phyloP scores from a whole-genome alignment of 106 monocot species.

The Acorus calamus region DNA sequence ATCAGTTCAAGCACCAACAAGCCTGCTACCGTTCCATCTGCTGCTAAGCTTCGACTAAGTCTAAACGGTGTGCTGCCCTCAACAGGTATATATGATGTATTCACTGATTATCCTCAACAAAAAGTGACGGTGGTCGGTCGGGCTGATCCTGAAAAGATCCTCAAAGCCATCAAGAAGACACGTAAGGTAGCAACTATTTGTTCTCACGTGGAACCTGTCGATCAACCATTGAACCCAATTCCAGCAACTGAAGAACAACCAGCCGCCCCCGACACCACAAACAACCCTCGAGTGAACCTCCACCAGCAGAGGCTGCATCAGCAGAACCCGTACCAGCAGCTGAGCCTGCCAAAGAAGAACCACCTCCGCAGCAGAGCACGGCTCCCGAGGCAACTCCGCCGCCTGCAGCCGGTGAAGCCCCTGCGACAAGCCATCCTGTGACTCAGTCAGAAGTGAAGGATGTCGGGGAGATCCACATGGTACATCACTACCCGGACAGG shows the following conservation, averaged over 20 bases:
- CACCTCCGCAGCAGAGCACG: neutral
- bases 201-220: slow-evolving; percentile 35
- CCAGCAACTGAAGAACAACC: no score
- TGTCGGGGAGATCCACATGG: slow-evolving; percentile 28
- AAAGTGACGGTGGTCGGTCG: slow-evolving; percentile 51
- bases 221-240: neutral
- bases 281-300: neutral
- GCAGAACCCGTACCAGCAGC: slow-evolving; percentile 8
- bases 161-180: slow-evolving; percentile 58
- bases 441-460: slow-evolving; percentile 1
- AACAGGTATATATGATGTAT: slow-evolving; percentile 37
- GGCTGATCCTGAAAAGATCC: slow-evolving; percentile 36
- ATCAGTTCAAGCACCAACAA: neutral
- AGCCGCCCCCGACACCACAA: neutral
- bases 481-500: slow-evolving; percentile 37
- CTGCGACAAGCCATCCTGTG: neutral
- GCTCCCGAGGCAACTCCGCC: neutral
- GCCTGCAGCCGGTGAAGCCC: neutral
- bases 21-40: neutral
- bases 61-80: neutral
- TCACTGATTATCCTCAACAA: slow-evolving; percentile 34
- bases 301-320: neutral
- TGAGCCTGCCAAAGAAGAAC: slow-evolving; percentile 2
- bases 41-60: neutral
- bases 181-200: slow-evolving; percentile 50